Conservation (phyloP, 2,329 filamentous ascomycete genomes). For the Sordariomycetes sp. region DNA sequence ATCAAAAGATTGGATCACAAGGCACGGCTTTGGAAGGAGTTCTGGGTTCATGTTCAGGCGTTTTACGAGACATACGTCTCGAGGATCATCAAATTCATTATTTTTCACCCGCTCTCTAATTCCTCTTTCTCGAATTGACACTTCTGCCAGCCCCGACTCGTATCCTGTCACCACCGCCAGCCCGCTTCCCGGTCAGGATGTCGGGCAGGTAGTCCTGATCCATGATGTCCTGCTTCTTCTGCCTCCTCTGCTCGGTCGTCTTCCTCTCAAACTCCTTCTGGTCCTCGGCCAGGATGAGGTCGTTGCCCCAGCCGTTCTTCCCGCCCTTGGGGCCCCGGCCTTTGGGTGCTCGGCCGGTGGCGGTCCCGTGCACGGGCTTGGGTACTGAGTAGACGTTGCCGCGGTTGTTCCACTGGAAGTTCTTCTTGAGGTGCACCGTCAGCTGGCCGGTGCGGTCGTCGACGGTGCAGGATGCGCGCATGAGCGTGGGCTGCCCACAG, state of each 20-base stretch:
- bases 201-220: conserved; percentile 86
- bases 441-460: conserved; percentile 66
- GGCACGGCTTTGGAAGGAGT: too few relatives aligned
- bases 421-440: conserved; percentile 79
- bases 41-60: conserved; percentile 1
- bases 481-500: conserved; percentile 82
- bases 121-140: conserved; percentile 69
- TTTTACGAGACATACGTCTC: too few relatives aligned
- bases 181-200: conserved; percentile 72
- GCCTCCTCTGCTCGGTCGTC: conserved; percentile 52
- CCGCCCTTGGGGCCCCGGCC: conserved; percentile 43
- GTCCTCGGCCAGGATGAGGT: conserved; percentile 82
- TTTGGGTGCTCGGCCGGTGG: conserved; percentile 64
- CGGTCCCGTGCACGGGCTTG: conserved; percentile 73
- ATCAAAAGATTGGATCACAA: not conserved
- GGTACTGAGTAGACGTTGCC: conserved; percentile 91
- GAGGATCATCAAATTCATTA: conserved; percentile 7
- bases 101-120: conserved; percentile 17
- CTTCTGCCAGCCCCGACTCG: conserved; percentile 79
- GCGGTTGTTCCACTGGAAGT: conserved; percentile 92
- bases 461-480: conserved; percentile 77
- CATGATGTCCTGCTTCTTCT: conserved; percentile 76
- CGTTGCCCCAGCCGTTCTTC: conserved; percentile 77
- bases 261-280: conserved; percentile 82
- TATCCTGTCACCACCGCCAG: conserved; percentile 53